Percentiles rank a stretch among this genome's conserved stretches.
phyloP scores from a whole-genome alignment of 2,329 filamentous ascomycete genomes.

The Colletotrichum limetticola region DNA sequence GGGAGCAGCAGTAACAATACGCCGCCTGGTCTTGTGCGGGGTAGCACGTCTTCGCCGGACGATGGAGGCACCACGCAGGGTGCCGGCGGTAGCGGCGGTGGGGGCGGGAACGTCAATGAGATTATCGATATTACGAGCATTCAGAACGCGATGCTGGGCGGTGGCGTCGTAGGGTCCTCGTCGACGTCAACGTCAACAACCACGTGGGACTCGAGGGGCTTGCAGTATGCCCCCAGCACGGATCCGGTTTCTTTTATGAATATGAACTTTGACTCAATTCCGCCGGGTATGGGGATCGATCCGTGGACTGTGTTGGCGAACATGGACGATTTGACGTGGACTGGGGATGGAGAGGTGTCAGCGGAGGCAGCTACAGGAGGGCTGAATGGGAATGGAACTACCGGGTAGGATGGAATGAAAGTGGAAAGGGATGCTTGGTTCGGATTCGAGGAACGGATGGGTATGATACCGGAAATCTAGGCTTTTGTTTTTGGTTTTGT shows the following conservation, averaged over 20 bases:
- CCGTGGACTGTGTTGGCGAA: constrained; percentile 30
- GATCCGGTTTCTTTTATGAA: constrained; percentile 24
- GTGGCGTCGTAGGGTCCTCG: background rate
- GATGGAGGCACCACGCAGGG: background rate
- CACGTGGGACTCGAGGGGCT: constrained; percentile 26
- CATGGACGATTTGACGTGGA: constrained; percentile 25
- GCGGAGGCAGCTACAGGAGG: background rate
- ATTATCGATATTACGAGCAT: constrained; percentile 30
- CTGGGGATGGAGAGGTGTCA: background rate
- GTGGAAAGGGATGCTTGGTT: background rate
- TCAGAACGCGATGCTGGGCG: constrained; percentile 12
- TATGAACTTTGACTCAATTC: background rate
- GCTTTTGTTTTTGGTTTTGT: background rate
- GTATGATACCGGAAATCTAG: background rate
- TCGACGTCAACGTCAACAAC: background rate
- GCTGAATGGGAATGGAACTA: background rate
- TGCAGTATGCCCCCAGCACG: constrained; percentile 31
- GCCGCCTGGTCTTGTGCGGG: background rate
- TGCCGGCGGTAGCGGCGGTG: background rate
- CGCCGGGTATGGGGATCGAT: constrained; percentile 19
- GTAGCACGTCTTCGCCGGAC: constrained; percentile 1
- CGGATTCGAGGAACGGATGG: background rate
- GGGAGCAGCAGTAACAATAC: constrained; percentile 1
- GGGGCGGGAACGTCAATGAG: background rate
- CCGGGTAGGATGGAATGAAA: background rate